Base-by-base conservation (phyloP, 129 eudicot genomes). In the Escallonia herrerae region DNA sequence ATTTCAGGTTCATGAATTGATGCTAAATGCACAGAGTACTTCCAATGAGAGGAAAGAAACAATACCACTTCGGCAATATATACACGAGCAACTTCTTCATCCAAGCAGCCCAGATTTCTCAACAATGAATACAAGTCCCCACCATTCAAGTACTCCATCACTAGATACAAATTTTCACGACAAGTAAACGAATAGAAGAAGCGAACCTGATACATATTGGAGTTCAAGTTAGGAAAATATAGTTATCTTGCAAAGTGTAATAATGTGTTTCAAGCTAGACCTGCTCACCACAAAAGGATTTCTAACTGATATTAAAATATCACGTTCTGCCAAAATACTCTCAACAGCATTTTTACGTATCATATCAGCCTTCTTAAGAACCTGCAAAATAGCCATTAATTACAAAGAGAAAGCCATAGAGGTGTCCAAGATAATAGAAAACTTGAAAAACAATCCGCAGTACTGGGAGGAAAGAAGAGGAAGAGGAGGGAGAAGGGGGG, bases 261-360 rank as follows among this genome's bases (percentile, higher is more conserved):
- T 44, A 56, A 64, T 40, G 54, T 61, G 62, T 71, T 44, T 59
- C 71, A 65, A 68, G 72, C 56, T 54, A 49, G 64, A 70, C 66
- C 65, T 67, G 72, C 83, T 87, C 83, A 91, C 97, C 96, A 91
- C 97, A 83, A 91, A 91, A 68, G 97, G 97, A 83, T 91, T 91
- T 68, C 96, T 95, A 64, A 91, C 97, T 42, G 96, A 83, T 60
- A 91, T 91, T 64, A 91, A 75, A 57, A 91, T 91, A 75, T 91
- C 87, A 71, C 97, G 97, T 65, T 91, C 97, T 8, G 97, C 97
- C 74, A 91, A 68, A 75, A 91, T 91, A 80, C 97, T 91, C 83
- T 91, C 96, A 57, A 91, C 97, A 45, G 97, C 97, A 75, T 91
- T 91, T 75, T 91, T 91, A 14, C 97, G 84, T 56, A 91, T 79